Conservation (phyloP, 192 early-diverging fungal species). For the Globomyces pollinis-pini region DNA sequence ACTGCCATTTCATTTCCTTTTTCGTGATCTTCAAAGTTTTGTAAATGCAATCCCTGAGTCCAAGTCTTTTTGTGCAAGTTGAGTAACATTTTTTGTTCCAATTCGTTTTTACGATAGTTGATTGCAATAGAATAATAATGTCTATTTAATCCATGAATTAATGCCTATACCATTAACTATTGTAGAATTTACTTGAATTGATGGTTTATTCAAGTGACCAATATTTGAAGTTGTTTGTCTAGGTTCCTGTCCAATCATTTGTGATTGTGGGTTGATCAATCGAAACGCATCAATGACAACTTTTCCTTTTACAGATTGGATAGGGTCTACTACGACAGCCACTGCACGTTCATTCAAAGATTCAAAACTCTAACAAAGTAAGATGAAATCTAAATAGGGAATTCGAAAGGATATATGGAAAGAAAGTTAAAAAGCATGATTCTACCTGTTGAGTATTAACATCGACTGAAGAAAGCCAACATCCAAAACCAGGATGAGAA, state of each 20-base stretch:
- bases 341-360: conserved; percentile 87
- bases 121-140: conserved; percentile 99
- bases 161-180: conserved; percentile 59
- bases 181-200: conserved; percentile 62
- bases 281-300: conserved; percentile 99
- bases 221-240: conserved; percentile 98
- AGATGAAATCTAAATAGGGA: conserved; percentile 3
- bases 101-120: conserved; percentile 98
- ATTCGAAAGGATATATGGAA: conserved; percentile 16
- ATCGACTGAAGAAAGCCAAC: conserved; percentile 99
- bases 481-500: conserved; percentile 99
- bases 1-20: conserved; percentile 77
- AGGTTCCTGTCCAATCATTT: conserved; percentile 84
- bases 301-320: conserved; percentile 99
- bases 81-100: conserved; percentile 98
- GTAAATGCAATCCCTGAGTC: conserved; percentile 86
- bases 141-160: conserved; percentile 96
- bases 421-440: conserved; percentile 1
- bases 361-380: conserved; percentile 70
- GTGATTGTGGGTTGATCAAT: conserved; percentile 80
- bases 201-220: conserved; percentile 95
- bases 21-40: conserved; percentile 76
- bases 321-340: conserved; percentile 97
- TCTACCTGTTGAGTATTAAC: conserved; percentile 96
- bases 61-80: conserved; percentile 99